Evolutionary conservation across 116 monocot genomes (phyloP).

Genomic region (Zostera marina): DNA sequence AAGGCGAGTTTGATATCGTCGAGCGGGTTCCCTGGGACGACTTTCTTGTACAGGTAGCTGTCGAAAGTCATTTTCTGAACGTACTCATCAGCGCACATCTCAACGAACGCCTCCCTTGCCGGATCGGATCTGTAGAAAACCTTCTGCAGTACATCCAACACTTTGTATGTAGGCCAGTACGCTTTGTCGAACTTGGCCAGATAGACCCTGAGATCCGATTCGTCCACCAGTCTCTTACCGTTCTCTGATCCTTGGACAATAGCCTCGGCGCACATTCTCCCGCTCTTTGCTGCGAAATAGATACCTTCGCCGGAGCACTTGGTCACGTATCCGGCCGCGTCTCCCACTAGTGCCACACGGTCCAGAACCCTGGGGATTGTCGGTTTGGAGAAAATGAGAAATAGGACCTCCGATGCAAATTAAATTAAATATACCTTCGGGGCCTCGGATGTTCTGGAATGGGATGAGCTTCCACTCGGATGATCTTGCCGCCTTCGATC

Average conservation of each 20-base stretch:
- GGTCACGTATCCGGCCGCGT: conserved; percentile 97
- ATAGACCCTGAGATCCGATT: conserved; percentile 64
- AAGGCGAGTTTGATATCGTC: conserved; percentile 81
- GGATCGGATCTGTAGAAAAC: conserved; percentile 92
- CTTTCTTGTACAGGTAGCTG: conserved; percentile 88
- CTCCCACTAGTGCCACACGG: conserved; percentile 75
- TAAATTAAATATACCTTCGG: conserved; percentile 22
- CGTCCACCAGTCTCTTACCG: conserved; percentile 65
- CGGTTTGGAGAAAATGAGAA: background rate
- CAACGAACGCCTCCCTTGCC: conserved; percentile 86
- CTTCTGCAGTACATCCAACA: conserved; percentile 92
- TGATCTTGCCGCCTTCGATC: conserved; percentile 93
- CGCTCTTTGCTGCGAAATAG: conserved; percentile 95
- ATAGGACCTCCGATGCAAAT: too few species aligned
- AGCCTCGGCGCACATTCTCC: conserved; percentile 89
- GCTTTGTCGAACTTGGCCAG: conserved; percentile 60
- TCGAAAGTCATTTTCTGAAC: conserved; percentile 99
- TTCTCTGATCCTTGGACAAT: conserved; percentile 76
- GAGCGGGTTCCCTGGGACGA: conserved; percentile 76
- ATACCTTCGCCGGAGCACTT: conserved; percentile 99
- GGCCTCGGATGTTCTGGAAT: conserved; percentile 93
- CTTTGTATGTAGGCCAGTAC: conserved; percentile 99
- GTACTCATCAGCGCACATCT: conserved; percentile 97
- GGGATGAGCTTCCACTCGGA: conserved; percentile 90
- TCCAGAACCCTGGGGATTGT: conserved; percentile 11